Evolutionary conservation across 2,329 filamentous ascomycete genomes (phyloP), one percentile per base, ranked within the genome.

Genomic region (Alternaria sp.): DNA sequence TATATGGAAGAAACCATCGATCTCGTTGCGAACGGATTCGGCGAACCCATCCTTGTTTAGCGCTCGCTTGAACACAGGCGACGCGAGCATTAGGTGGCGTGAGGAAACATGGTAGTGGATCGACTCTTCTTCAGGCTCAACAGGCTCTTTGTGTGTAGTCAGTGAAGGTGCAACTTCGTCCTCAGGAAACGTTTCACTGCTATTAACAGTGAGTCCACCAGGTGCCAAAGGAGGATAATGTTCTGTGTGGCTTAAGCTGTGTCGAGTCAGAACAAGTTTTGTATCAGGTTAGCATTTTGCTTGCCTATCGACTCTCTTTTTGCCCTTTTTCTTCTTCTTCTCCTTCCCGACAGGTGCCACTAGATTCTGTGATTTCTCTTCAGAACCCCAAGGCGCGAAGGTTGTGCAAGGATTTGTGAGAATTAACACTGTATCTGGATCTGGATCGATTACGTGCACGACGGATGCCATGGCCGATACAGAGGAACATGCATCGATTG

Each of bases 61-160:
- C 14, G 32, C 24, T 5, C 24, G 36, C n/a, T 22, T 46, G 36
- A 58, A 48, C 4, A 39, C 1, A 0, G 49, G 5, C 20, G 56
- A 58, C 0, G 42, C 49, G 3, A 58, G 48, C 7, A 58, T 58
- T 11, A 58, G 5, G 34, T 58, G 56, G 4, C 56, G 49, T 4
- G 56, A 58, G 1, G 56, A 58, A 7, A 58, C 56, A 22, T 58
- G 24, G 20, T 54, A 58, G 16, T 42, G 49, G 3, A 58, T 24
- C 0, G 20, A 42, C 18, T 38, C n/a, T n/a, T 22, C 20, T 2
- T 51, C 39, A 47, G 22, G 24, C n/a, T 47, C 42, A 2, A 36
- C 22, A 44, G 24, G 47, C 47, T 51, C 47, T 38, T 22, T 5
- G 4, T 32, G 47, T 8, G 1, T 3, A 2, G 7, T 26, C 2